Evolutionary conservation across 2,329 filamentous ascomycete genomes (phyloP), one percentile per base, ranked within the genome.

Genomic region (Pseudogymnoascus sp.): DNA sequence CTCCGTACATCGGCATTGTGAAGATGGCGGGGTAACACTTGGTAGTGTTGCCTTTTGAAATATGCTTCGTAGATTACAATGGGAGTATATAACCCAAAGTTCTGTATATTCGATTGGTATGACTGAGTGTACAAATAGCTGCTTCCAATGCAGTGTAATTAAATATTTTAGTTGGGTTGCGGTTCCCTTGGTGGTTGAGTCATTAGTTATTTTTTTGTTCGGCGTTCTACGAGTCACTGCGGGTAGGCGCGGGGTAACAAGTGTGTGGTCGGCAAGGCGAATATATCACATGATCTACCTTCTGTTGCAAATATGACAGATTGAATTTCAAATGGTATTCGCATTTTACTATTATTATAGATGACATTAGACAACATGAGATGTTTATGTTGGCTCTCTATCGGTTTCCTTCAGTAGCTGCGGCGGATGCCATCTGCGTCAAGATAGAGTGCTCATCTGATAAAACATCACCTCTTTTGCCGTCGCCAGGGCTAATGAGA

Each of bases 391-490:
- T 33, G 23, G 21, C 61, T 47, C 21, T n/a, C 61, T 61, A 61
- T 19, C 59, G 33, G 23, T 61, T 64, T 64, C 64, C 61, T 7
- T 64, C 64, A 1, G 66, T 65, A 3, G 68, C 64, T 4, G 67
- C 68, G 10, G 69, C 69, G 10, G 68, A 65, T 53, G 68, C 69
- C 65, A 70, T 70, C 23, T 68, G 65, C 26, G 67, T 68, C 53
- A 68, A 62, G 9, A 68, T 66, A 15, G 67, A 65, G n/a, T 65
- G 60, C 42, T 68, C 67, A 21, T 53, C 62, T 31, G 61, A 21
- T 19, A 62, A 19, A 47, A 36, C 60, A 5, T 68, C 65, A 19
- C 53, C 40, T 40, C 47, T 64, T 61, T 63, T 63, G 42, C 65
- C 64, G n/a, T 23, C 61, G 17, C 62, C 42, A 31, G 21, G 19